phyloP scores from a whole-genome alignment of 768 basidiomycete genomes.

The Cyathus striatus region DNA sequence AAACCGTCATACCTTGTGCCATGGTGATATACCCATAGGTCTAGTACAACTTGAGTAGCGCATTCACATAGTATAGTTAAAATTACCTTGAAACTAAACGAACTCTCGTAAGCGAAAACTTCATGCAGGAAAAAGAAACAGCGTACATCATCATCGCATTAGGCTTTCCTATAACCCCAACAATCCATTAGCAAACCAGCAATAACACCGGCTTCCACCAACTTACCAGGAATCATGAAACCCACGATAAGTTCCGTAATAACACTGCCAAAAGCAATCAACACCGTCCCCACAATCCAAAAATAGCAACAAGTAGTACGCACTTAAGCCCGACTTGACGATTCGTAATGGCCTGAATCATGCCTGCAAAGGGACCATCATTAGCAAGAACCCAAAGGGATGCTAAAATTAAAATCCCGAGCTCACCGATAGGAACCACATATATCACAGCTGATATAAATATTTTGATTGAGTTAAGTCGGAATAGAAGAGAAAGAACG shows the following conservation, averaged over 20 bases:
- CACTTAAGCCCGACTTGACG: slow-evolving; percentile 60
- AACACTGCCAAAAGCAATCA: too few species aligned
- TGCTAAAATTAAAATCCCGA: slow-evolving; percentile 3
- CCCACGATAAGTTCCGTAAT: slow-evolving; percentile 74
- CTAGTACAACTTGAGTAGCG: slow-evolving; percentile 31
- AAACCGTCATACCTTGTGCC: slow-evolving; percentile 45
- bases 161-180: slow-evolving; percentile 46
- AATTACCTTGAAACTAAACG: slow-evolving; percentile 30
- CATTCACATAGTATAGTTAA: not conserved
- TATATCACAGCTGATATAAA: slow-evolving; percentile 49
- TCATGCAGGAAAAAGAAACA: not conserved
- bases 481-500: slow-evolving; percentile 3
- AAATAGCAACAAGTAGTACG: too few species aligned
- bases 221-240: slow-evolving; percentile 38
- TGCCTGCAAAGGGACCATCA: slow-evolving; percentile 20
- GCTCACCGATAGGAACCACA: slow-evolving; percentile 63
- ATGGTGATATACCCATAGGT: slow-evolving; percentile 66
- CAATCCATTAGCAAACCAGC: slow-evolving; percentile 2
- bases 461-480: too few species aligned
- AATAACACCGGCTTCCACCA: slow-evolving; percentile 1
- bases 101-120: not conserved
- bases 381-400: too few species aligned
- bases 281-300: too few species aligned
- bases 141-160: slow-evolving; percentile 71
- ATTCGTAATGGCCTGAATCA: slow-evolving; percentile 81